Base-by-base conservation (phyloP, 1,284 basidiomycete genomes). In the Pulveroboletus sp. region DNA sequence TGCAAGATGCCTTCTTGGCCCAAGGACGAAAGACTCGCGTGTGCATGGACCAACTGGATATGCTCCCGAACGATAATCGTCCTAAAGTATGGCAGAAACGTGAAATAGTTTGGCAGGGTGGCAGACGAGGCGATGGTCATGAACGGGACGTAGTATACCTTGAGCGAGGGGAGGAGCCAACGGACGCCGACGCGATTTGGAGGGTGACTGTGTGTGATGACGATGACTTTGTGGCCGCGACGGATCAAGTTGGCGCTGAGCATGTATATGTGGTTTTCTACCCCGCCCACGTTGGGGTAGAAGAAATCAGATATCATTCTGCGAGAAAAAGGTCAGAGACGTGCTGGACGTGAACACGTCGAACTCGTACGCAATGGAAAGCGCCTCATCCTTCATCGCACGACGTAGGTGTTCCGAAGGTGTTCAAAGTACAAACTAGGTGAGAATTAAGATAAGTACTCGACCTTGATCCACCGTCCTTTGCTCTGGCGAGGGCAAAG, bases 261-360 rank as follows among this genome's bases (percentile, higher is more conserved):
- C 84, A 92, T 93, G 75, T 94, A 98, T 49, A 98, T 96, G 74
- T 98, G 95, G 60, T 88, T 96, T 74, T 99, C 97, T 25, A 99
- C 96, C 12, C 97, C 97, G 25, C 97, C 97, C 4, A 97, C 89
- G 60, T 87, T 84, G 0, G 96, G 96, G 69, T 93, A 89, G 77
- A 98, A 99, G 78, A 98, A 99, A 75, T 99, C 96, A 47, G 89
- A 94, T 46, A 98, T 86, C 92, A 99, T 95, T 26, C 93, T 96
- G 24, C 3, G 47, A 38, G 22, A 20, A 22, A 2, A 28, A 22
- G 4, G 45, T 60, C 40, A 58, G 61, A 22, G 5, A 8, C 3
- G 11, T 33, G 12, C 22, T 14, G 18, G 28, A 31, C 10, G 15
- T 20, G 31, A 22, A 49, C 20, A n/a, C 2, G 26, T n/a, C 2